Conservation (phyloP, 495 filamentous ascomycete genomes). For the Bathelium albidoporum region DNA sequence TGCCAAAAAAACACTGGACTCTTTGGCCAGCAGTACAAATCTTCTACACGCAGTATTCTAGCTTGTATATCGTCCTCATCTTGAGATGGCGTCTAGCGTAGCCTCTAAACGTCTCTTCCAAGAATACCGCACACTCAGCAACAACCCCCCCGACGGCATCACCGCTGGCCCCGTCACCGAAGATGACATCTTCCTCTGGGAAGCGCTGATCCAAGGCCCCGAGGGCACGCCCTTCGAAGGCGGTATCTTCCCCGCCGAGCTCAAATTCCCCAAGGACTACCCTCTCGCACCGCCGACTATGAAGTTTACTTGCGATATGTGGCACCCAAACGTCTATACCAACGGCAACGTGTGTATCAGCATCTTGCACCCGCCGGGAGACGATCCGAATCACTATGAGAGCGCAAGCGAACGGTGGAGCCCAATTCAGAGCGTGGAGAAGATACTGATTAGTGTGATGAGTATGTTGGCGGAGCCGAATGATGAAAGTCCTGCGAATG, state of each 20-base stretch:
- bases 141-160: slow-evolving; percentile 84
- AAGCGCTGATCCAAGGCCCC: slow-evolving; percentile 90
- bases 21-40: too few relatives aligned
- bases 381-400: slow-evolving; percentile 98
- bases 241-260: slow-evolving; percentile 84
- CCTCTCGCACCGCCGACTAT: slow-evolving; percentile 87
- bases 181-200: slow-evolving; percentile 95
- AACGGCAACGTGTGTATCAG: slow-evolving; percentile 91
- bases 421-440: slow-evolving; percentile 94
- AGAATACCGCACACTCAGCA: slow-evolving; percentile 83
- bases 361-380: slow-evolving; percentile 95
- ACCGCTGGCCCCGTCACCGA: slow-evolving; percentile 87
- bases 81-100: slow-evolving; percentile 25
- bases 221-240: slow-evolving; percentile 94
- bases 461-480: slow-evolving; percentile 98
- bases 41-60: background rate
- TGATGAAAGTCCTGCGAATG: slow-evolving; percentile 95
- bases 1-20: too few relatives aligned
- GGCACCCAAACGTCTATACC: slow-evolving; percentile 95
- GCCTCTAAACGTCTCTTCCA: slow-evolving; percentile 92
- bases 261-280: slow-evolving; percentile 94
- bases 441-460: slow-evolving; percentile 96
- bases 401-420: slow-evolving; percentile 91
- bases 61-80: background rate
- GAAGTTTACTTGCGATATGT: slow-evolving; percentile 85